Conservation (phyloP, 768 basidiomycete species). For the Tulasnella sp. region DNA sequence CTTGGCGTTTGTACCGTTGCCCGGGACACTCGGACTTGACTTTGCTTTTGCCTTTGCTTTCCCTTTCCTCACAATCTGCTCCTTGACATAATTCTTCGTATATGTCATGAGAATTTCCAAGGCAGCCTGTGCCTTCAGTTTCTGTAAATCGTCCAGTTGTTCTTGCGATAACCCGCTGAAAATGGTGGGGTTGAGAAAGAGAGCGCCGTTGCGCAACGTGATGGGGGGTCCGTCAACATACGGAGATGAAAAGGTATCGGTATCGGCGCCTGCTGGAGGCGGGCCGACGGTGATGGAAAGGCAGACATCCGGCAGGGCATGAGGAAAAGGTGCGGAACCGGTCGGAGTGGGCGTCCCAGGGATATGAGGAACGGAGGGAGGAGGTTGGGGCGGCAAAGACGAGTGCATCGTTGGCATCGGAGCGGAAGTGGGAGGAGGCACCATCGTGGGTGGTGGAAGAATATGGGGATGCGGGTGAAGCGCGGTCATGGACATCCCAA, state of each 20-base stretch:
- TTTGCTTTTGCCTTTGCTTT: slow-evolving; percentile 6
- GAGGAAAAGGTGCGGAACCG: slow-evolving; percentile 24
- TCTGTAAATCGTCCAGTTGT: slow-evolving; percentile 66
- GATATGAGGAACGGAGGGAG: neutral
- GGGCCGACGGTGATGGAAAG: slow-evolving; percentile 73
- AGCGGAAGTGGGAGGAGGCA: neutral
- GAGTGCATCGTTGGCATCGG: neutral
- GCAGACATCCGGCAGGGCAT: slow-evolving; percentile 45
- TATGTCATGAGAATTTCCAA: slow-evolving; percentile 73
- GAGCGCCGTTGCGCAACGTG: slow-evolving; percentile 72
- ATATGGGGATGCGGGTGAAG: slow-evolving; percentile 12
- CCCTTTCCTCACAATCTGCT: slow-evolving; percentile 45
- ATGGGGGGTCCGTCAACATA: slow-evolving; percentile 47
- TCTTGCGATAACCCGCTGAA: slow-evolving; percentile 70
- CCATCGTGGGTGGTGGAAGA: slow-evolving; percentile 6
- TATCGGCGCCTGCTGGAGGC: slow-evolving; percentile 48
- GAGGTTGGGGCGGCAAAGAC: slow-evolving; percentile 25
- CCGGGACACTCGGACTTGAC: neutral
- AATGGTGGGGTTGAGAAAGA: slow-evolving; percentile 77
- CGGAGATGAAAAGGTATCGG: slow-evolving; percentile 41
- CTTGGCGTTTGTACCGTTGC: neutral
- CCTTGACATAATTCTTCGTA: slow-evolving; percentile 79
- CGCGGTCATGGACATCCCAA: slow-evolving; percentile 8
- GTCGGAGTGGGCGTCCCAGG: slow-evolving; percentile 11
- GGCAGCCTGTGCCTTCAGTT: slow-evolving; percentile 74